Evolutionary conservation across 1,284 basidiomycete genomes (phyloP).

Genomic region (Ustilago bromivora): DNA sequence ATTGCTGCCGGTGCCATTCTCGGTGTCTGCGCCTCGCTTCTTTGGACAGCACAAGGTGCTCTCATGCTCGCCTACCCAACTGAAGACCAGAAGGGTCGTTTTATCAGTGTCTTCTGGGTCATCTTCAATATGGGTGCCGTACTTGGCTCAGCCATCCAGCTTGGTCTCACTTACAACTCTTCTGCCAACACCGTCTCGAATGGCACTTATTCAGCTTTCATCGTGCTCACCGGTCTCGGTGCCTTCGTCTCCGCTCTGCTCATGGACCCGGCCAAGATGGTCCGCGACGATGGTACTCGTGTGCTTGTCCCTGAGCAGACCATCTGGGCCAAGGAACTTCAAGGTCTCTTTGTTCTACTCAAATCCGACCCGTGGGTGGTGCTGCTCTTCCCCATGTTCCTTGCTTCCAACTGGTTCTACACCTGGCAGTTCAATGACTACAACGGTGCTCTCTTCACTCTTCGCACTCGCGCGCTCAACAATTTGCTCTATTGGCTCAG

Average conservation of each 20-base stretch:
- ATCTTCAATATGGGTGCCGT: constrained; percentile 78
- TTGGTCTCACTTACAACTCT: constrained; percentile 68
- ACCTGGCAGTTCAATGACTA: constrained; percentile 63
- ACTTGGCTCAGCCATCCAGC: constrained; percentile 77
- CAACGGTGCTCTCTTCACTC: constrained; percentile 55
- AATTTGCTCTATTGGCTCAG: constrained; percentile 70
- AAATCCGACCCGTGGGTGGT: constrained; percentile 58
- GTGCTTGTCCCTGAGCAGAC: constrained; percentile 55
- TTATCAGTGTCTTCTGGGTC: constrained; percentile 80
- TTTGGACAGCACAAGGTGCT: constrained; percentile 78
- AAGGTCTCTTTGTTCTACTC: constrained; percentile 53
- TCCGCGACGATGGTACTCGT: constrained; percentile 55
- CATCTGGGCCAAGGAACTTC: constrained; percentile 54
- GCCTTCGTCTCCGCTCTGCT: constrained; percentile 43
- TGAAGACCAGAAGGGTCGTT: constrained; percentile 77
- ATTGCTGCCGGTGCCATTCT: constrained; percentile 83
- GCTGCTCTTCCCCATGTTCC: constrained; percentile 60
- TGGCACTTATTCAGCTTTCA: constrained; percentile 56
- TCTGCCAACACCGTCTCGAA: constrained; percentile 48
- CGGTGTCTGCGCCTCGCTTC: constrained; percentile 82
- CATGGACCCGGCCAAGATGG: constrained; percentile 53
- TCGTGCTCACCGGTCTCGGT: constrained; percentile 58
- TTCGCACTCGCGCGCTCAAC: constrained; percentile 70
- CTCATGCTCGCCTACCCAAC: constrained; percentile 85
- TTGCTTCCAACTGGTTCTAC: constrained; percentile 64